Evolutionary conservation across 805 yeast genomes (phyloP).

Genomic region (Dipodascopsis uninucleata): DNA sequence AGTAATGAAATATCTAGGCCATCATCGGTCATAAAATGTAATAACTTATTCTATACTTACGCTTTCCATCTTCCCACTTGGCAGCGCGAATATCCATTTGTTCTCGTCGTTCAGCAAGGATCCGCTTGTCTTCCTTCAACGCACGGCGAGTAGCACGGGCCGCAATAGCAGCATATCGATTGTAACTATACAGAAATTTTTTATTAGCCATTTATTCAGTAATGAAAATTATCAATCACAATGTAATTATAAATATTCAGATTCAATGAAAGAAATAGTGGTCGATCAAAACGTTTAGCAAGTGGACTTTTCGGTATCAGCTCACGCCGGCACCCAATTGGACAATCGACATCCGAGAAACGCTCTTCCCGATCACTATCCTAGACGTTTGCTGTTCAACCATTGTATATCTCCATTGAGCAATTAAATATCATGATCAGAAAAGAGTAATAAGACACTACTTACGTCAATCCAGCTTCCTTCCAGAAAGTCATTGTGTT

Average conservation of each 20-base stretch:
- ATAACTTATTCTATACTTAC: slow-evolving; percentile 9
- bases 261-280: neutral
- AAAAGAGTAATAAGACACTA: slow-evolving; percentile 3
- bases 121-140: slow-evolving; percentile 80
- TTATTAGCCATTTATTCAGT: slow-evolving; percentile 1
- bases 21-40: neutral
- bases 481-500: slow-evolving; percentile 39
- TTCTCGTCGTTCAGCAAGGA: slow-evolving; percentile 65
- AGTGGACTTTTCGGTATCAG: neutral
- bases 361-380: slow-evolving; percentile 1
- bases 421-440: neutral
- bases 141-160: slow-evolving; percentile 85
- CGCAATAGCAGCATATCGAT: slow-evolving; percentile 86
- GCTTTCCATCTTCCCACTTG: slow-evolving; percentile 63
- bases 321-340: neutral
- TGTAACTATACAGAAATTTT: slow-evolving; percentile 46
- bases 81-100: slow-evolving; percentile 69
- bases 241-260: neutral
- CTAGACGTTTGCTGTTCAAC: neutral
- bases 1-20: too few species aligned
- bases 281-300: neutral
- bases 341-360: neutral
- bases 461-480: slow-evolving; percentile 38
- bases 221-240: neutral
- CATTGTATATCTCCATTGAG: neutral